Base-by-base conservation (phyloP, 2,329 filamentous ascomycete genomes). In the Rutstroemia sp. region DNA sequence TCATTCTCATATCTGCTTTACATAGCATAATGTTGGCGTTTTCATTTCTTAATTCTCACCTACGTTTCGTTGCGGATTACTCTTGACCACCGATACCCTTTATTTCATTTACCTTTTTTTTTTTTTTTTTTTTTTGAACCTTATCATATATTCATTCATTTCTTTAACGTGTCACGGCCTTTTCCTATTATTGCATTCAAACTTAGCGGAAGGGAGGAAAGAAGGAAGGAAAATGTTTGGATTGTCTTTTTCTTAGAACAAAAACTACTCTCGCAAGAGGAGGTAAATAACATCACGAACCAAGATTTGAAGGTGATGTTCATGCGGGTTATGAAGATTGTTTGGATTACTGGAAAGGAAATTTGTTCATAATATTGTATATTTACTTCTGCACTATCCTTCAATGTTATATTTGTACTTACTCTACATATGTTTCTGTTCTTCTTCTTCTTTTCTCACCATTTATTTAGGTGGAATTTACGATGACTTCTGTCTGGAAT, bases 371-470 rank as follows among this genome's bases (percentile, higher is more conserved):
- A 64, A 63, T 65, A 64, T 60, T 66, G 48, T 66, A 65, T 53
- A 64, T 66, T 59, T 64, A 56, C 23, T 57, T 58, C 54, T 52
- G 34, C 59, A 64, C 63, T 57, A 59, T 67, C 64, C 48, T 64
- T 67, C 17, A 57, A 57, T 48, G 37, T 50, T 34, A 34, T 34
- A 34, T 34, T 34, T 34, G 12, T 34, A 34, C 30, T 34, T 10
- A 12, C 4, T 34, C 30, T 3, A 54, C 39, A 49, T 54, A 19
- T 54, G 49, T 37, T 21, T 39, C 16, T 34, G 21, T 23, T 30
- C 48, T 30, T 8, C 5, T 30, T 8, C 5, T 23, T 27, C 25
- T 19, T 30, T 37, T 30, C 5, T 7, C 48, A 19, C 7, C 14
- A 19, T 30, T 16, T 42, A 10, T 21, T 39, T 39, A 16, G 44